These are phyloP conservation scores for Cunninghamia lanceolata DNA, from an alignment of 75 land plant species.

Conservation along the genomic window DNA sequence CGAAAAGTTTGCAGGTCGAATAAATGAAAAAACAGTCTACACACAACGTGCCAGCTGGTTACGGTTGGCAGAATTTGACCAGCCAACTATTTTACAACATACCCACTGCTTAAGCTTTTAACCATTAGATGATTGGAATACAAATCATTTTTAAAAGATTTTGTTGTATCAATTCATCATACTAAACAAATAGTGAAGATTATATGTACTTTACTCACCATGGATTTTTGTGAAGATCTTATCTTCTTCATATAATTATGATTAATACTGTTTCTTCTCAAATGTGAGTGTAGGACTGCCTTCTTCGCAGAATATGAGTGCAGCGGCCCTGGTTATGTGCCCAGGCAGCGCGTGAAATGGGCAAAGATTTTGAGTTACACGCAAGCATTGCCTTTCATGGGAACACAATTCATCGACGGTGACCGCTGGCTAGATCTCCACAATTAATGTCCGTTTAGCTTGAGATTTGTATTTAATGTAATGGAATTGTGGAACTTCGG, in stretches of 20 bases:
- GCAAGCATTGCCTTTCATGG: conserved; percentile 30
- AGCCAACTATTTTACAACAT: too few relatives aligned
- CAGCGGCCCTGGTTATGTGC: conserved; percentile 24
- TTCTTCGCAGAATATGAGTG: conserved; percentile 34
- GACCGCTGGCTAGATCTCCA: conserved; percentile 17
- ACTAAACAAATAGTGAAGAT: background rate
- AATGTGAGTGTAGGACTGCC: conserved; percentile 21
- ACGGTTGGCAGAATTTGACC: too few relatives aligned
- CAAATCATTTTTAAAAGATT: too few relatives aligned
- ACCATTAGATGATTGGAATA: too few relatives aligned
- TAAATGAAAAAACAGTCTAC: too few relatives aligned
- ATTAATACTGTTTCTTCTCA: background rate
- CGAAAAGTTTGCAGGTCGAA: too few relatives aligned
- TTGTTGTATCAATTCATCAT: background rate
- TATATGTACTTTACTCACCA: background rate
- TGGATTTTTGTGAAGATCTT: background rate
- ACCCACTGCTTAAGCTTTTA: too few relatives aligned
- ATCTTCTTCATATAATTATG: conserved; percentile 7
- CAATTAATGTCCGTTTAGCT: background rate
- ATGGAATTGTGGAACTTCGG: background rate
- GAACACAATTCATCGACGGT: conserved; percentile 28
- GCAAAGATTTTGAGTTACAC: conserved; percentile 15
- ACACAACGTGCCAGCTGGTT: too few relatives aligned
- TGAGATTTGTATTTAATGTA: too few relatives aligned
- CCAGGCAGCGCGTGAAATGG: conserved; percentile 16